Base-by-base conservation (phyloP, 2,329 filamentous ascomycete species). In the Fusarium gaditjirri region DNA sequence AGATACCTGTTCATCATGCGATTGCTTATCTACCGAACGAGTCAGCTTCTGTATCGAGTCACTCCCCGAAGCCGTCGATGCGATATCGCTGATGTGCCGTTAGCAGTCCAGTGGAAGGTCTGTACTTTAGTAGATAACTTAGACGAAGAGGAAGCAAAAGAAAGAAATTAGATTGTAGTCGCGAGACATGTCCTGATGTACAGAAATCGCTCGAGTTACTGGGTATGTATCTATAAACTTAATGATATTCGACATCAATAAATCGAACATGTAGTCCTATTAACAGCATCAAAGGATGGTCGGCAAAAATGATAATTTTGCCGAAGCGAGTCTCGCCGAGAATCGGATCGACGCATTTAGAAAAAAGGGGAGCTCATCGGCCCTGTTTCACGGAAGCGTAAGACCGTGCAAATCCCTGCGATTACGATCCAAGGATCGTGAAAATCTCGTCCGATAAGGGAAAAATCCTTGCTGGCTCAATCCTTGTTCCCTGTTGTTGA, bases 361-460 rank as follows among this genome's bases (percentile, higher is more conserved):
- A 57, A 68, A 68, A 43, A 69, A 44, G 57, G 44, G 50, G 64
- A 69, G 57, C 57, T 33, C 46, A 64, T 68, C 57, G 65, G 65
- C 64, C 64, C 65, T 68, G 64, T 69, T 68, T 64, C 65, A 69
- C 25, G 59, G 57, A 69, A 61, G 27, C 42, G 43, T 50, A 69
- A 68, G 57, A 46, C 64, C 64, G 50, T 68, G 65, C 25, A 23
- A 35, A 41, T 8, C 43, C 65, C 43, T 68, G 63, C 27, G 39
- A 31, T 64, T 68, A 31, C 50, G 64, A 64, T 53, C 49, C 57
- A 52, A 14, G 64, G 23, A 63, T 63, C 17, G 41, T 23, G 36
- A 47, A 27, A 60, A 53, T 52, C 64, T 68, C 62, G 62, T 53
- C 39, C 35, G 44, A 67, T 42, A 33, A 8, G 16, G 39, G 46